Conservation (phyloP, 2,329 filamentous ascomycete species). For the Ophiostoma himal-ulmi region DNA sequence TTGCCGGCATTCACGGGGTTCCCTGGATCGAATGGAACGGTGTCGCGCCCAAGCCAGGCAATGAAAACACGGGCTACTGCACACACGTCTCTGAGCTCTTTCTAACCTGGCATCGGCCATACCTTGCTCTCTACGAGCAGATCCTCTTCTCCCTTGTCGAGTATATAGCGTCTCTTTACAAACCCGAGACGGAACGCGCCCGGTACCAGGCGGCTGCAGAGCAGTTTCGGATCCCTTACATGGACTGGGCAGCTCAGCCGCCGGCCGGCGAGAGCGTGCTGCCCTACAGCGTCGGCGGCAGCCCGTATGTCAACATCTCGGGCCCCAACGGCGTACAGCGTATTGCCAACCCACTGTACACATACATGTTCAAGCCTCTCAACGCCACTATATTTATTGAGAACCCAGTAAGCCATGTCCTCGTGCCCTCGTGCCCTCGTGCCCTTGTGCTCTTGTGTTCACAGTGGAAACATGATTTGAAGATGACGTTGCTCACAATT, state of each 20-base stretch:
- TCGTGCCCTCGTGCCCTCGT: neutral
- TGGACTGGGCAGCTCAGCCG: constrained; percentile 52
- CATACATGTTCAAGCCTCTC: constrained; percentile 56
- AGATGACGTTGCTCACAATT: neutral
- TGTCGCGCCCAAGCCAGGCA: constrained; percentile 46
- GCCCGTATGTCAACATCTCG: constrained; percentile 41
- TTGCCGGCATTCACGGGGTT: constrained; percentile 75
- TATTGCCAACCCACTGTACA: constrained; percentile 58
- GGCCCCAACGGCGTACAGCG: constrained; percentile 51
- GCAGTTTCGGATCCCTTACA: constrained; percentile 52
- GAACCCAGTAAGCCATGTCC: constrained; percentile 46
- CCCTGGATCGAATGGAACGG: constrained; percentile 55
- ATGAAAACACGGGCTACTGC: constrained; percentile 63
- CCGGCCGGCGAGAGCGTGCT: constrained; percentile 44
- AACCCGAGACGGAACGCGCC: constrained; percentile 37
- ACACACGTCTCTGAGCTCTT: constrained; percentile 69
- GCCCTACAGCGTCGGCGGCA: constrained; percentile 44
- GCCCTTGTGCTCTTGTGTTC: neutral
- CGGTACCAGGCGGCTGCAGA: constrained; percentile 48
- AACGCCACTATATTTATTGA: constrained; percentile 53
- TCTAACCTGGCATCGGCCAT: constrained; percentile 77
- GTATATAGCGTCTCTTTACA: constrained; percentile 45
- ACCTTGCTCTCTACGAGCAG: constrained; percentile 58
- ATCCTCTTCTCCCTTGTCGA: constrained; percentile 35
- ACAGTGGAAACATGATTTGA: neutral